Conservation (phyloP, 225 moss, liverwort and hornwort genomes). For the Marchantia paleacea region DNA sequence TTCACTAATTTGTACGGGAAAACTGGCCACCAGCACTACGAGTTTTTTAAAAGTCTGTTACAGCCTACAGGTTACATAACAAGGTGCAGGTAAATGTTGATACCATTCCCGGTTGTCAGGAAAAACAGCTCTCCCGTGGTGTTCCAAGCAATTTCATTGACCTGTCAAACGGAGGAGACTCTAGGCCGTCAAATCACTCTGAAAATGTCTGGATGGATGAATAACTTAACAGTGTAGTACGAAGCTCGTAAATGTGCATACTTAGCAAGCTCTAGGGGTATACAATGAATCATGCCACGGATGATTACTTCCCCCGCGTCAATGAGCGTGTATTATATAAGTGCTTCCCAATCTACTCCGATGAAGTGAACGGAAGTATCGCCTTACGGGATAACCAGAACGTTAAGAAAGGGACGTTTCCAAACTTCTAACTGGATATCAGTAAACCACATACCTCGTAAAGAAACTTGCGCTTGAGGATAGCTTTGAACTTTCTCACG, state of each 20-base stretch:
- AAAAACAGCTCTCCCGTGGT: slow-evolving; percentile 96
- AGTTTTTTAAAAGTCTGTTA: neutral
- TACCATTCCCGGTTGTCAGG: slow-evolving; percentile 93
- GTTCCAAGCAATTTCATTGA: slow-evolving; percentile 99
- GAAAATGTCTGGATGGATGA: no score
- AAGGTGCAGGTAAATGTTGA: slow-evolving; percentile 8
- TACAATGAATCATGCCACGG: no score
- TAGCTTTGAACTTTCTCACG: slow-evolving; percentile 93
- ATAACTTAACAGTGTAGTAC: no score
- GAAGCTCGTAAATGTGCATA: no score
- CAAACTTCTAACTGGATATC: neutral
- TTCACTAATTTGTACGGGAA: no score
- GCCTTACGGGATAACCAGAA: neutral
- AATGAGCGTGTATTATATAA: no score
- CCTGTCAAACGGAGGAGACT: slow-evolving; percentile 37
- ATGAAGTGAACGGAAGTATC: no score
- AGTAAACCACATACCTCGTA: slow-evolving; percentile 62
- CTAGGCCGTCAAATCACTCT: slow-evolving; percentile 1
- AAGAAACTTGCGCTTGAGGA: slow-evolving; percentile 91
- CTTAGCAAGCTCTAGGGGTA: no score
- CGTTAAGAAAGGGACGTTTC: neutral
- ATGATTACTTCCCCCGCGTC: no score
- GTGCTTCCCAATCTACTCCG: no score
- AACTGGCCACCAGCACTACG: no score
- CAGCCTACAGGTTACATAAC: neutral